Conservation (phyloP, 2,329 filamentous ascomycete genomes). For the Ophiognomonia clavigignenti-juglandacearum region DNA sequence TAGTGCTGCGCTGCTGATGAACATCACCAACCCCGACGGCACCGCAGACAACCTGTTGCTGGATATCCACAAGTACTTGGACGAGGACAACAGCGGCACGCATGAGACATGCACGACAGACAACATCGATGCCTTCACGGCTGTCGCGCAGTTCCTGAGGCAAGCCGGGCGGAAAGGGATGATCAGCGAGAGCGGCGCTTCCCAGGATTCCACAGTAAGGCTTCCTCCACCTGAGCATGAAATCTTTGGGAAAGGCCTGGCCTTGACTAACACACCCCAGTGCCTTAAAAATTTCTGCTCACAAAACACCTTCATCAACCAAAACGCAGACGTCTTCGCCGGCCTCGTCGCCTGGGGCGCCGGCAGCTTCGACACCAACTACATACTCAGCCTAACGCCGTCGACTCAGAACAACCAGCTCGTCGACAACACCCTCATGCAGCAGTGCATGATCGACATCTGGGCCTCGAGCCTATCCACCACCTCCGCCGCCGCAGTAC, state of each 20-base stretch:
- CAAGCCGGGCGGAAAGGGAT: slow-evolving; percentile 43
- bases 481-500: no score
- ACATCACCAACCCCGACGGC: slow-evolving; percentile 55
- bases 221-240: no score
- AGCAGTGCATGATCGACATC: slow-evolving; percentile 35
- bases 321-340: slow-evolving; percentile 41
- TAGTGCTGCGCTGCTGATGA: slow-evolving; percentile 45
- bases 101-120: slow-evolving; percentile 45
- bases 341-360: slow-evolving; percentile 44
- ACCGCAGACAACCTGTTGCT: slow-evolving; percentile 49
- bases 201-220: slow-evolving; percentile 25
- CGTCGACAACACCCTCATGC: slow-evolving; percentile 37
- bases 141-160: slow-evolving; percentile 42
- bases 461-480: slow-evolving; percentile 20
- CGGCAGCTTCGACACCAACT: slow-evolving; percentile 36
- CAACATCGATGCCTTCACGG: slow-evolving; percentile 43
- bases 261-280: slow-evolving; percentile 20
- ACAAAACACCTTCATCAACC: slow-evolving; percentile 40
- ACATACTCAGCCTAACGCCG: slow-evolving; percentile 40
- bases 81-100: slow-evolving; percentile 48
- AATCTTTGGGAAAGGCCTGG: no score
- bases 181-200: slow-evolving; percentile 49
- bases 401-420: slow-evolving; percentile 24
- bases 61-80: slow-evolving; percentile 57
- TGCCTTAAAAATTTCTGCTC: slow-evolving; percentile 40